Percentiles rank a stretch among this genome's conserved stretches.
phyloP scores from a whole-genome alignment of 805 yeast species.

The Lipomyces japonicus region DNA sequence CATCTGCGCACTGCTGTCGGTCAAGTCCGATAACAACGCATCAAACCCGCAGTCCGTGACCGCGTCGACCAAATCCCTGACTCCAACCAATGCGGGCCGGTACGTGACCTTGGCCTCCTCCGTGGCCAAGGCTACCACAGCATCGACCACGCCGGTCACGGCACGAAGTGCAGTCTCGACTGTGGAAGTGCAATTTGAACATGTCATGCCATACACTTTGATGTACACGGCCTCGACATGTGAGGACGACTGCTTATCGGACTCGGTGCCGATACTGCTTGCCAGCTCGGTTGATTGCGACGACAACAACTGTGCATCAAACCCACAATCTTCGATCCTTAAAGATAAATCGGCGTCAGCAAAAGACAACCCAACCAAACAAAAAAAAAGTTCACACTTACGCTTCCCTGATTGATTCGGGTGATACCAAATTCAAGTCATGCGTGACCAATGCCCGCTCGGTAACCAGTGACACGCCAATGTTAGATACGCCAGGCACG shows the following conservation, averaged over 20 bases:
- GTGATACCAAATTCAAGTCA: conserved; percentile 36
- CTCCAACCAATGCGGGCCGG: conserved; percentile 52
- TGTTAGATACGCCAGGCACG: conserved; percentile 51
- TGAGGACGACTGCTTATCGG: conserved; percentile 14
- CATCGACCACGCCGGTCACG: conserved; percentile 49
- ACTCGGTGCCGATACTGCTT: conserved; percentile 8
- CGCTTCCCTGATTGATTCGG: conserved; percentile 43
- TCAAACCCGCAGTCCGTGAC: conserved; percentile 53
- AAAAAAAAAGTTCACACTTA: conserved; percentile 10
- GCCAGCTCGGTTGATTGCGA: conserved; percentile 12
- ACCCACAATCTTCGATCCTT: conserved; percentile 73
- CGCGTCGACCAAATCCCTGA: conserved; percentile 56
- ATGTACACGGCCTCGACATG: conserved; percentile 20
- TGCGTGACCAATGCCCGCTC: conserved; percentile 65
- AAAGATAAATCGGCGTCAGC: background rate
- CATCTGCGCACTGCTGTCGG: conserved; percentile 67
- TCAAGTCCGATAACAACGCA: conserved; percentile 42
- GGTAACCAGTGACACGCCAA: conserved; percentile 67
- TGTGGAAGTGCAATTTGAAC: conserved; percentile 51
- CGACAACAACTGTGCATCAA: conserved; percentile 47
- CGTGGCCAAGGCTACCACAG: conserved; percentile 50
- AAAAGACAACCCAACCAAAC: background rate
- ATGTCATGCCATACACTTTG: conserved; percentile 56
- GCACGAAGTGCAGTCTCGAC: conserved; percentile 48
- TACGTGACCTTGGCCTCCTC: conserved; percentile 55